phyloP scores from a whole-genome alignment of 2,329 filamentous ascomycete genomes.

The Teratosphaeria destructans region DNA sequence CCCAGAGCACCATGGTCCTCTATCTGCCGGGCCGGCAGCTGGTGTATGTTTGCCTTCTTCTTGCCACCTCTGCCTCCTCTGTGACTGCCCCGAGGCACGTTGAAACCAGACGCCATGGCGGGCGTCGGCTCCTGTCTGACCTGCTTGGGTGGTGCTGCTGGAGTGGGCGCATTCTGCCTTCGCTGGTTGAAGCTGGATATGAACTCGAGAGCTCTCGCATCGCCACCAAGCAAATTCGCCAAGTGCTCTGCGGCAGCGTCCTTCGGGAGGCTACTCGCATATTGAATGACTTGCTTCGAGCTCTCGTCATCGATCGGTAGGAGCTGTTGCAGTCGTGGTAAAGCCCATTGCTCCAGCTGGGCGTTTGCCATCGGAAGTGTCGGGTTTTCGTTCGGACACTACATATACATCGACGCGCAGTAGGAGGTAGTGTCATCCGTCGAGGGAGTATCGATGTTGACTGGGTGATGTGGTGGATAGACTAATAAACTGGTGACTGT shows the following conservation, averaged over 20 bases:
- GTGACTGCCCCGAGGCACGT: slow-evolving; percentile 10
- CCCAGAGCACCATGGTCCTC: slow-evolving; percentile 53
- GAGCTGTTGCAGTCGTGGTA: slow-evolving; percentile 65
- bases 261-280: slow-evolving; percentile 66
- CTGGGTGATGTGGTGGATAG: neutral
- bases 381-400: neutral
- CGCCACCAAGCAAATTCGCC: slow-evolving; percentile 78
- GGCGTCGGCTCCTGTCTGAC: neutral
- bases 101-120: slow-evolving; percentile 2
- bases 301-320: slow-evolving; percentile 79
- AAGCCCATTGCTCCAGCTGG: slow-evolving; percentile 40
- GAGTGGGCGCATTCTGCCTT: slow-evolving; percentile 30
- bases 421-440: neutral
- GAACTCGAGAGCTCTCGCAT: slow-evolving; percentile 61
- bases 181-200: slow-evolving; percentile 66
- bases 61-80: slow-evolving; percentile 27
- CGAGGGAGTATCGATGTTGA: neutral
- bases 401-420: neutral
- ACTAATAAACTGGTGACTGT: neutral
- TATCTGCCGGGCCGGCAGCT: slow-evolving; percentile 30
- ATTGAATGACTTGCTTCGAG: slow-evolving; percentile 72
- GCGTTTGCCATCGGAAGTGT: slow-evolving; percentile 12
- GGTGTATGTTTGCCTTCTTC: slow-evolving; percentile 31
- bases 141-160: neutral
- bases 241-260: slow-evolving; percentile 74